Percentiles rank a stretch among this genome's conserved stretches.
Conservation (phyloP, 257 asterid species). For the Solanum peruvianum region DNA sequence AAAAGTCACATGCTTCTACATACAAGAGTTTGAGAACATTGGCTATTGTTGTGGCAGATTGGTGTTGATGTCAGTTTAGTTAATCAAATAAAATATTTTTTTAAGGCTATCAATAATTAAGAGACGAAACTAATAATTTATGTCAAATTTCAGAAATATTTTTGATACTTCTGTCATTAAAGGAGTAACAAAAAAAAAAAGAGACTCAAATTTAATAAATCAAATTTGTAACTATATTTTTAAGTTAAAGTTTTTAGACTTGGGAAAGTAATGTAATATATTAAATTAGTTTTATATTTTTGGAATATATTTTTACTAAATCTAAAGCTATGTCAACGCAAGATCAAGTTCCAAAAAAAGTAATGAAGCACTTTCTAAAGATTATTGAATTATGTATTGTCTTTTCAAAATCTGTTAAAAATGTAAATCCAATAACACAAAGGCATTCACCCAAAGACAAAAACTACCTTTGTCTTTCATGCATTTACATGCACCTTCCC, state of each 20-base stretch:
- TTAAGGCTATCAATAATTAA: neutral
- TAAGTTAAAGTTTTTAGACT: neutral
- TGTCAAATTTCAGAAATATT: accelerated
- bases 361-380: neutral
- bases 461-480: constrained; percentile 61
- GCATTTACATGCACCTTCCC: constrained; percentile 35
- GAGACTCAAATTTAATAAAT: neutral
- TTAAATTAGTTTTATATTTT: neutral
- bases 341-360: neutral
- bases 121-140: too few species aligned
- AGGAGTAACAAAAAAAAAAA: neutral
- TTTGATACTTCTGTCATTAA: neutral
- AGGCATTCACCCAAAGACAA: constrained; percentile 33
- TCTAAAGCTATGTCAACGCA: neutral
- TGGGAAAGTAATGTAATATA: neutral
- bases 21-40: too few species aligned
- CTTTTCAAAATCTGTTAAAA: constrained; percentile 10
- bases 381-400: neutral
- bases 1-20: neutral
- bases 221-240: neutral
- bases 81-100: accelerated
- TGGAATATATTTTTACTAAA: neutral
- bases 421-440: constrained; percentile 13
- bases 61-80: neutral
- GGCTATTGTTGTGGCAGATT: neutral